Conservation (phyloP, 2,329 filamentous ascomycete genomes). For the Talaromyces pinophilus region DNA sequence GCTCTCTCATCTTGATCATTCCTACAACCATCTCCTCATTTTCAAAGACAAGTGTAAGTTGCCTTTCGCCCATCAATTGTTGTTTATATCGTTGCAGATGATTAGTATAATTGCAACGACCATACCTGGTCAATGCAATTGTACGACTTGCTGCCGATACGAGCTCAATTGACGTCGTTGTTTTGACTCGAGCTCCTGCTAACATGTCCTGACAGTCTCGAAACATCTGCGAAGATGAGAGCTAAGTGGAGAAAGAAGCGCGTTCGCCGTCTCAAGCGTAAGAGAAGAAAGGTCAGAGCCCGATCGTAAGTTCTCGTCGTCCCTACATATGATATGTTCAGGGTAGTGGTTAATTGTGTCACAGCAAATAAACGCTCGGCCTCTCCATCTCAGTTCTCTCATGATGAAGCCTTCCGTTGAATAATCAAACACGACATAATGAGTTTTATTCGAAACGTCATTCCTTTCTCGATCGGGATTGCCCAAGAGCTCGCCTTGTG, state of each 20-base stretch:
- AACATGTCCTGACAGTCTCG: slow-evolving; percentile 27
- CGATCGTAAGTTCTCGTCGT: slow-evolving; percentile 72
- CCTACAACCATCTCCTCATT: slow-evolving; percentile 49
- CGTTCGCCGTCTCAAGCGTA: slow-evolving; percentile 97
- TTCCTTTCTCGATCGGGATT: slow-evolving; percentile 18
- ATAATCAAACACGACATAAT: slow-evolving; percentile 43
- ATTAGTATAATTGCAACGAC: not conserved
- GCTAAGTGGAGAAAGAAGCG: slow-evolving; percentile 99
- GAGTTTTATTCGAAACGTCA: slow-evolving; percentile 7
- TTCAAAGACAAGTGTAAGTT: slow-evolving; percentile 47
- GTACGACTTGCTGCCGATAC: not conserved
- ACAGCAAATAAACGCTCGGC: slow-evolving; percentile 69
- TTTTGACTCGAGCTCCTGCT: not conserved
- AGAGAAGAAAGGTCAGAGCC: slow-evolving; percentile 99
- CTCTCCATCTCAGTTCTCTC: slow-evolving; percentile 54
- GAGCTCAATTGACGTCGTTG: not conserved
- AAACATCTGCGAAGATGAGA: slow-evolving; percentile 64
- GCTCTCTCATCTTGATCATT: slow-evolving; percentile 37
- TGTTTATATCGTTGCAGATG: not conserved
- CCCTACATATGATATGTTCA: not conserved
- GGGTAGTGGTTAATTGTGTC: not conserved
- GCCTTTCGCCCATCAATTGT: slow-evolving; percentile 19
- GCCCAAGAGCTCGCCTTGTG: slow-evolving; percentile 16
- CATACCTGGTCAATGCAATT: not conserved
- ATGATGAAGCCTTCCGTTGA: slow-evolving; percentile 37